phyloP scores from a whole-genome alignment of 148 eudicot genomes.

The Chenopodium formosanum region DNA sequence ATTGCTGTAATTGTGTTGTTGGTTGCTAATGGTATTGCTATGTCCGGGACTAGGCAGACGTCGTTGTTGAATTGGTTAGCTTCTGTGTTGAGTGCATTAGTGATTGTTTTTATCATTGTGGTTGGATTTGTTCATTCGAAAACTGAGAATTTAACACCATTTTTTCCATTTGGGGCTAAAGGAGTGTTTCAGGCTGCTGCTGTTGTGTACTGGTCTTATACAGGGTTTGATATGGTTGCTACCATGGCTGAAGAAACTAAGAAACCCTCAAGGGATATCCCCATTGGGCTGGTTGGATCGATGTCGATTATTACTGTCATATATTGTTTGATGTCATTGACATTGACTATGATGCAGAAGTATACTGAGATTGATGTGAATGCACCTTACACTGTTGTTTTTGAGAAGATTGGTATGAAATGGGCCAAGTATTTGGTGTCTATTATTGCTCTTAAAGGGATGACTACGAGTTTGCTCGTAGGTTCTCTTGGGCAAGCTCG shows the following conservation, averaged over 20 bases:
- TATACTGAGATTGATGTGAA: constrained; percentile 72
- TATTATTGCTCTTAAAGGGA: constrained; percentile 72
- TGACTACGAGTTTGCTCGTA: constrained; percentile 86
- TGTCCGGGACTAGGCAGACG: constrained; percentile 59
- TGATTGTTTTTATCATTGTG: constrained; percentile 62
- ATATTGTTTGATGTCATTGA: constrained; percentile 82
- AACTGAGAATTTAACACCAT: constrained; percentile 58
- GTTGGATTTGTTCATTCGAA: constrained; percentile 70
- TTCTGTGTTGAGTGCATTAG: constrained; percentile 53
- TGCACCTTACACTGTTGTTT: constrained; percentile 78
- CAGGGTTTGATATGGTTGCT: constrained; percentile 90
- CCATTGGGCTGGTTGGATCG: constrained; percentile 79
- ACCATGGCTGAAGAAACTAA: constrained; percentile 94
- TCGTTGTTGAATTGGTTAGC: constrained; percentile 64
- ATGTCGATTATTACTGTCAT: constrained; percentile 72
- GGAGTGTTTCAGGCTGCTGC: constrained; percentile 88
- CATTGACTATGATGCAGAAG: constrained; percentile 72
- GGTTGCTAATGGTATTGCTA: constrained; percentile 59
- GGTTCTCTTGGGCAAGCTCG: constrained; percentile 88
- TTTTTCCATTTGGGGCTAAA: constrained; percentile 68
- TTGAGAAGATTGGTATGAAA: constrained; percentile 68
- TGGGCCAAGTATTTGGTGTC: constrained; percentile 94
- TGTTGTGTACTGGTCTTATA: constrained; percentile 88
- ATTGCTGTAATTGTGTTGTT: constrained; percentile 63
- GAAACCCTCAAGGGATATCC: constrained; percentile 73